Evolutionary conservation across 805 yeast genomes (phyloP).

Genomic region (Barnettozyma wickerhamii): DNA sequence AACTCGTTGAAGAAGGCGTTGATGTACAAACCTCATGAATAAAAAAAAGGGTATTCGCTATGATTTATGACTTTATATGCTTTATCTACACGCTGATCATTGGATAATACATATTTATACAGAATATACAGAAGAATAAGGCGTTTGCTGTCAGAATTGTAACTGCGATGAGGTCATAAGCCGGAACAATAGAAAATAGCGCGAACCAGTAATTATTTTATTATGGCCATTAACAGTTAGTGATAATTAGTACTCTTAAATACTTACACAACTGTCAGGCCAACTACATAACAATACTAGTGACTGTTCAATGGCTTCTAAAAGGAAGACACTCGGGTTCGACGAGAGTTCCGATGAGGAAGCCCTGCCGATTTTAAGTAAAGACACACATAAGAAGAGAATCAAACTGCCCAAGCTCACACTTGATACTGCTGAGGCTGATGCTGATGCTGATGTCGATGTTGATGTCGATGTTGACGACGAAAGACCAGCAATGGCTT

Average conservation of each 20-base stretch:
- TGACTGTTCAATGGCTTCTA: constrained; percentile 14
- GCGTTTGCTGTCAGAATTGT: neutral
- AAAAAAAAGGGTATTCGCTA: neutral
- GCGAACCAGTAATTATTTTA: too few species aligned
- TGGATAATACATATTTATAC: neutral
- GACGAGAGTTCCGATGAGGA: constrained; percentile 13
- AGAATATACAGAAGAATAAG: neutral
- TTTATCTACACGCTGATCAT: too few species aligned
- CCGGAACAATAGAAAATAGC: too few species aligned
- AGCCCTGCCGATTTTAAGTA: neutral
- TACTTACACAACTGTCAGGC: too few species aligned
- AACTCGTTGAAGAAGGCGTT: constrained; percentile 65
- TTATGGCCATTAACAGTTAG: too few species aligned
- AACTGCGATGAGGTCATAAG: neutral
- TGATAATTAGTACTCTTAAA: too few species aligned
- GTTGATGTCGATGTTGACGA: constrained; percentile 8
- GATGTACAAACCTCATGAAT: neutral
- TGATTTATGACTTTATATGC: too few species aligned
- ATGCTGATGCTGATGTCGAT: neutral
- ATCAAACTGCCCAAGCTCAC: constrained; percentile 13
- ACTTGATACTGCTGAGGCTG: neutral
- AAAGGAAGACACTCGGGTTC: constrained; percentile 19
- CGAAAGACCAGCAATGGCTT: constrained; percentile 2
- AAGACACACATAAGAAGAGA: constrained; percentile 1
- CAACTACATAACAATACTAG: too few species aligned